Base-by-base conservation (phyloP, 805 yeast species). In the Candida maesae region DNA sequence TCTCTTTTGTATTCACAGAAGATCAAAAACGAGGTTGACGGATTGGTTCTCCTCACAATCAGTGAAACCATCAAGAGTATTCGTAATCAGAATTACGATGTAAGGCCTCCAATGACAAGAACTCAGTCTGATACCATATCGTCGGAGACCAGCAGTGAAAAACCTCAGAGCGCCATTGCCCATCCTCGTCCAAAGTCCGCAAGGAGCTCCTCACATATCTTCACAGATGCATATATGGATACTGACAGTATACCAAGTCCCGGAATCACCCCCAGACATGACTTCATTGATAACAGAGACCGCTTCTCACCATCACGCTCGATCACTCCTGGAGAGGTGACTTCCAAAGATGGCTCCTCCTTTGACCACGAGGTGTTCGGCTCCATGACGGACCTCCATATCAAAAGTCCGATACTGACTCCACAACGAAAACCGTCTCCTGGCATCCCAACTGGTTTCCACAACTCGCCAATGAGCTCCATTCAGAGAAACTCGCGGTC, bases 1-100 rank as follows among this genome's bases (percentile, higher is more conserved):
- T 76, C 87, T 2, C 67, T 86, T 45, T 78, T 82, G 41, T 88
- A 83, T 58, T 79, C 85, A 16, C 83, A 83, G 48, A 81, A 79
- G 52, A 79, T 89, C 36, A 84, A 86, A 39, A 76, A 73, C 38
- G 96, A 90, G 60, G 84, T 88, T 4, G 93, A 88, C 55, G 71
- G 63, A 16, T 65, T 79, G 54, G 89, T 89, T 3, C 61, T 84
- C 20, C 63, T 67, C 27, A 68, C 82, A 2, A 85, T 90, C 3
- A 65, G 71, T 18, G 78, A 79, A 26, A 82, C 93, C 0, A 72
- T 88, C 2, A 60, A 64, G 27, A 76, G 72, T 50, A 81, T 65
- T 27, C 55, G 60, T 41, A 55, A 56, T 33, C 61, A 56, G 37
- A 54, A 49, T 4, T 46, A 45, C 16, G 56, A 53, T 11, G 38